These are phyloP conservation scores for Pythium periplocum DNA, from an alignment of 352 stramenopile genomes.

Conservation along the genomic window DNA sequence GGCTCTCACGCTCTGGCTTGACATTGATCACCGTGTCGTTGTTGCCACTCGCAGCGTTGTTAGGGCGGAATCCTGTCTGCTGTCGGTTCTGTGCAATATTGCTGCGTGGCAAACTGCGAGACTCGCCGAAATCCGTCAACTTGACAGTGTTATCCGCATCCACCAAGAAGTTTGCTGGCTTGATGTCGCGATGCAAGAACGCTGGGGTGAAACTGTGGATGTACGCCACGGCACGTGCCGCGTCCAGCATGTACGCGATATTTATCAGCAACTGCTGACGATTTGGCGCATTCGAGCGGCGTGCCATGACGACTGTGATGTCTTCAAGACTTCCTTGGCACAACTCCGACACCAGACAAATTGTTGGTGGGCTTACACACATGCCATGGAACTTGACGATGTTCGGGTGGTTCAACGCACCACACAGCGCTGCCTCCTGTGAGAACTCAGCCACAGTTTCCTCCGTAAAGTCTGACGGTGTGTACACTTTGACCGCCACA, in stretches of 20 bases:
- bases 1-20: constrained; percentile 2
- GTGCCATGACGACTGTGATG: constrained; percentile 31
- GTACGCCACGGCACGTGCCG: constrained; percentile 59
- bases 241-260: constrained; percentile 19
- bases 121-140: constrained; percentile 72
- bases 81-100: constrained; percentile 25
- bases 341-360: constrained; percentile 48
- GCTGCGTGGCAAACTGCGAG: constrained; percentile 33
- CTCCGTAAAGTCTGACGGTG: constrained; percentile 34
- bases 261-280: constrained; percentile 44
- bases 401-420: constrained; percentile 35
- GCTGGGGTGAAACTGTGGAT: constrained; percentile 67
- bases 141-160: constrained; percentile 52
- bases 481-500: constrained; percentile 62
- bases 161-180: constrained; percentile 70
- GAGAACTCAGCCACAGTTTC: constrained; percentile 37
- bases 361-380: constrained; percentile 46
- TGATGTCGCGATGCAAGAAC: constrained; percentile 78
- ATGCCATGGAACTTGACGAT: constrained; percentile 50
- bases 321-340: constrained; percentile 56
- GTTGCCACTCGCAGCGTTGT: constrained; percentile 4
- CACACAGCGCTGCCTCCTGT: constrained; percentile 37
- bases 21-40: neutral
- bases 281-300: constrained; percentile 29
- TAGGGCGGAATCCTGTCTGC: neutral